A percentile compares a stretch with the other conserved stretches of the same genome.
Evolutionary conservation across 306 rosid genomes (phyloP).

Genomic region (Cucumis melo): DNA sequence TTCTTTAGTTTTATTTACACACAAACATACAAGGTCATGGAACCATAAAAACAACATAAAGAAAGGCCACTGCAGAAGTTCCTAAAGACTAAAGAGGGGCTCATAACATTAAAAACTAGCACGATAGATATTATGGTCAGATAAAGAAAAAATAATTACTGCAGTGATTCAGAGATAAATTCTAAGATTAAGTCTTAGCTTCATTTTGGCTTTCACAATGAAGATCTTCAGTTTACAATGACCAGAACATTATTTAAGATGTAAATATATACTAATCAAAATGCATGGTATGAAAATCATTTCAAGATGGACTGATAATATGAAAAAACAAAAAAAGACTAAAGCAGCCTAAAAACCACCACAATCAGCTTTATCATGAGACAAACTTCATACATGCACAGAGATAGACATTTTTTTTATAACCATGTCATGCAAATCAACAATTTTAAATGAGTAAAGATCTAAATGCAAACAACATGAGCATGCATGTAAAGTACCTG

Average conservation of each 20-base stretch:
- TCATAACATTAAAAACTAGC: neutral
- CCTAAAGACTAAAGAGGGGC: neutral
- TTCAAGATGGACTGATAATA: neutral
- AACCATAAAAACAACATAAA: neutral
- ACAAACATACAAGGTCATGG: neutral
- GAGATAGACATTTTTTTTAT: neutral
- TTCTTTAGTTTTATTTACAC: neutral
- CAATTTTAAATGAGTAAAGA: too few relatives aligned
- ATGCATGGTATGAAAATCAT: neutral
- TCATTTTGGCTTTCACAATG: neutral
- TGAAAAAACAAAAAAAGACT: neutral
- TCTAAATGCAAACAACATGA: neutral
- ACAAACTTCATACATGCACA: neutral
- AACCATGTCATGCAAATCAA: neutral
- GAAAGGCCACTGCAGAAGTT: neutral
- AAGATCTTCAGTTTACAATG: neutral
- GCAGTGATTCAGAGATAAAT: neutral
- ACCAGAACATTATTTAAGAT: neutral
- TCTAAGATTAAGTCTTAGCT: neutral
- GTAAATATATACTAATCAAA: neutral
- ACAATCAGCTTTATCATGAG: neutral
- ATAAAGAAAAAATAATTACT: neutral
- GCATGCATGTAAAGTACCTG: slow-evolving; percentile 31
- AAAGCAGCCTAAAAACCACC: neutral
- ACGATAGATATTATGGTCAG: neutral